These are phyloP conservation scores for Chytriomyces sp. DNA, from an alignment of 192 early-diverging fungal genomes.

Conservation along the genomic window DNA sequence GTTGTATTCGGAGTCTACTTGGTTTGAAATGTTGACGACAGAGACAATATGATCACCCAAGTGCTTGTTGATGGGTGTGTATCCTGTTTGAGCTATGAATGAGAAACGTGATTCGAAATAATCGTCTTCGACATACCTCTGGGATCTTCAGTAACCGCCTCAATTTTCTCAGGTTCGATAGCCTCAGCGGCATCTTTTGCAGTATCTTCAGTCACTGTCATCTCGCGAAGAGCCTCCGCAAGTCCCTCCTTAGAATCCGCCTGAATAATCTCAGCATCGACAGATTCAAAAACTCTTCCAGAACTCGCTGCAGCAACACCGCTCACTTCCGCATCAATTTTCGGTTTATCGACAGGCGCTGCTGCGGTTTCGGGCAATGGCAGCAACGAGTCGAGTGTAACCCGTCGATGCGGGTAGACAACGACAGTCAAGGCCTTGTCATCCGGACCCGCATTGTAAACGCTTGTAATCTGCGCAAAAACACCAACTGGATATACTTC, in stretches of 20 bases:
- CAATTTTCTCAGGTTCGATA: background rate
- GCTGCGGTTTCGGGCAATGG: slow-evolving; percentile 11
- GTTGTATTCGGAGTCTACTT: slow-evolving; percentile 82
- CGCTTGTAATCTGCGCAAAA: slow-evolving; percentile 95
- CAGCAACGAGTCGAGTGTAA: slow-evolving; percentile 76
- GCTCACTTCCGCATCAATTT: background rate
- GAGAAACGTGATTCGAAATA: slow-evolving; percentile 37
- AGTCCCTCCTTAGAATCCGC: slow-evolving; percentile 4
- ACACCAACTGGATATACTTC: slow-evolving; percentile 92
- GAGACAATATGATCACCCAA: slow-evolving; percentile 75
- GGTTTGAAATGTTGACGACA: slow-evolving; percentile 86
- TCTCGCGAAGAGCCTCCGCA: background rate
- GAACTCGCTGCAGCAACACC: slow-evolving; percentile 4
- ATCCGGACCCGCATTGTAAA: slow-evolving; percentile 74
- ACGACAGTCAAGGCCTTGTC: slow-evolving; percentile 83
- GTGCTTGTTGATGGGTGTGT: slow-evolving; percentile 49
- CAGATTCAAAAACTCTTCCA: background rate
- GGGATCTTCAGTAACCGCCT: slow-evolving; percentile 12
- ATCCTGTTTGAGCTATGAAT: slow-evolving; percentile 22
- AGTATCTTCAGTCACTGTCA: background rate
- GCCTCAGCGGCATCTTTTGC: background rate
- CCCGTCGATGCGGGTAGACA: slow-evolving; percentile 92
- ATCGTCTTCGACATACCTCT: background rate
- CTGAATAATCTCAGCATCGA: background rate
- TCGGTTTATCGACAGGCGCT: background rate